phyloP scores from a whole-genome alignment of 148 eudicot genomes.

The Vaccinium corymbosum region DNA sequence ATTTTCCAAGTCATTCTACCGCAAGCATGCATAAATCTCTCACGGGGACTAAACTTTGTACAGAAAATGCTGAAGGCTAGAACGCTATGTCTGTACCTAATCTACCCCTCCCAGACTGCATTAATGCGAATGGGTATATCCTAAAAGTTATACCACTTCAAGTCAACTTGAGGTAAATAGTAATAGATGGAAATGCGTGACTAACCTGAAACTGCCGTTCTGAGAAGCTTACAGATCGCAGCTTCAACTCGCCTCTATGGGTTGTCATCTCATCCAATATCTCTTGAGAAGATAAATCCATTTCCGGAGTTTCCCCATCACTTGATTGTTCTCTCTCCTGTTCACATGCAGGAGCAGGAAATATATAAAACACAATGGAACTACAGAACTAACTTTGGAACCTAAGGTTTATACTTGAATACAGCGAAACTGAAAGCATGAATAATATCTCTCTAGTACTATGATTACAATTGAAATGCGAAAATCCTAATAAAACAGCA shows the following conservation, averaged over 20 bases:
- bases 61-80: not conserved
- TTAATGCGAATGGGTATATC: not conserved
- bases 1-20: constrained; percentile 1
- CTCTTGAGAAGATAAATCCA: constrained; percentile 43
- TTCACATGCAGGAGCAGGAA: not conserved
- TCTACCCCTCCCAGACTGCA: not conserved
- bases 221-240: constrained; percentile 48
- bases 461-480: not conserved
- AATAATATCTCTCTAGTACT: not conserved
- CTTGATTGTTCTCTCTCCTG: constrained; percentile 36
- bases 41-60: not conserved
- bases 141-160: not conserved
- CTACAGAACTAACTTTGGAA: not conserved
- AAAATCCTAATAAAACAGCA: not conserved
- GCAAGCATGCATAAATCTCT: not conserved
- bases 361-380: not conserved
- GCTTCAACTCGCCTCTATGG: constrained; percentile 80
- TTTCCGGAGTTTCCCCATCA: constrained; percentile 24
- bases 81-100: not conserved
- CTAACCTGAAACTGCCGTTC: constrained; percentile 36
- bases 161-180: not conserved
- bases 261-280: constrained; percentile 74
- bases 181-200: not conserved
- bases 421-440: not conserved
- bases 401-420: not conserved